These are phyloP conservation scores for Monilinia polystroma DNA, from an alignment of 2,329 filamentous ascomycete species.

Conservation along the genomic window DNA sequence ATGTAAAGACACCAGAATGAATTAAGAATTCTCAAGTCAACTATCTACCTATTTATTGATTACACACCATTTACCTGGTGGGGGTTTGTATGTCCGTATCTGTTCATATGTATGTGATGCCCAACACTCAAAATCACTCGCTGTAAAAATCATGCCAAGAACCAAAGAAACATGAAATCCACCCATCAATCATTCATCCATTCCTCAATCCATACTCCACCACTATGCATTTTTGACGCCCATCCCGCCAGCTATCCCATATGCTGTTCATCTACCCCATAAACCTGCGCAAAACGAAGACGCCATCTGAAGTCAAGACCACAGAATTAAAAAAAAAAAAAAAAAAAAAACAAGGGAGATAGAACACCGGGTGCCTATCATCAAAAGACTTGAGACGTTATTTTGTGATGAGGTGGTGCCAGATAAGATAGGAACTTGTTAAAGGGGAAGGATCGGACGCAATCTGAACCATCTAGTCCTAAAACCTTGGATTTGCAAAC, in stretches of 20 bases:
- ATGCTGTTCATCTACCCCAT: slow-evolving; percentile 1
- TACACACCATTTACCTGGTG: slow-evolving; percentile 12
- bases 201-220: slow-evolving; percentile 7
- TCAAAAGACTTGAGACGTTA: slow-evolving; percentile 7
- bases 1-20: neutral
- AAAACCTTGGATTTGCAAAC: neutral
- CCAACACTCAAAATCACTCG: neutral
- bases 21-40: slow-evolving; percentile 4
- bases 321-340: neutral
- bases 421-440: neutral
- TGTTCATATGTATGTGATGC: neutral
- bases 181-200: neutral
- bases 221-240: slow-evolving; percentile 19
- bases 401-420: neutral
- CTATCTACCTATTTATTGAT: slow-evolving; percentile 17
- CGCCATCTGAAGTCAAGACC: neutral
- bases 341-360: slow-evolving; percentile 5
- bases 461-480: slow-evolving; percentile 7
- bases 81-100: slow-evolving; percentile 2
- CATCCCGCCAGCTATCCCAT: neutral
- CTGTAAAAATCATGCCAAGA: slow-evolving; percentile 12
- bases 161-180: neutral
- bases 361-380: neutral
- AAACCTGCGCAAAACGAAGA: slow-evolving; percentile 4
- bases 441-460: neutral